Percentiles rank a stretch among this genome's conserved stretches.
phyloP scores from a whole-genome alignment of 1,139 yeast genomes.

The Schizosaccharomyces versatilis region DNA sequence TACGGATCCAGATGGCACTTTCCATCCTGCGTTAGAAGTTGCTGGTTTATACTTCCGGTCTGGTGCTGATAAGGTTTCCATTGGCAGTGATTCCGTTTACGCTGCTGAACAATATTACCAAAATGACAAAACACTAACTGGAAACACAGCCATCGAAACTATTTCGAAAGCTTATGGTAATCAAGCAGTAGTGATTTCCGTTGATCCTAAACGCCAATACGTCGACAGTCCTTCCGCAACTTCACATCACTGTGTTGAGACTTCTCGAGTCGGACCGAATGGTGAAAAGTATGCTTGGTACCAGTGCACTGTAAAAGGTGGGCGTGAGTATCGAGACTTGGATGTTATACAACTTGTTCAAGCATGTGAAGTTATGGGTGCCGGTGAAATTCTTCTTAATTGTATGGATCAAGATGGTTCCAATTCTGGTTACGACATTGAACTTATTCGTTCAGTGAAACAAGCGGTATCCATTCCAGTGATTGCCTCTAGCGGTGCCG shows the following conservation, averaged over 20 bases:
- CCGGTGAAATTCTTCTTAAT: conserved; percentile 78
- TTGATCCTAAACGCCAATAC: conserved; percentile 78
- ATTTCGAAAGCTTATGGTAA: conserved; percentile 79
- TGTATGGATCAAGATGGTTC: conserved; percentile 94
- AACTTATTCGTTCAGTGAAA: conserved; percentile 58
- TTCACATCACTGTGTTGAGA: conserved; percentile 32
- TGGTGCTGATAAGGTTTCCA: conserved; percentile 93
- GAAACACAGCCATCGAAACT: conserved; percentile 71
- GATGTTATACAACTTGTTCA: conserved; percentile 77
- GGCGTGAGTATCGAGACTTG: conserved; percentile 66
- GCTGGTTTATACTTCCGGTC: conserved; percentile 80
- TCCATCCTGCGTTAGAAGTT: conserved; percentile 65
- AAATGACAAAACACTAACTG: conserved; percentile 35
- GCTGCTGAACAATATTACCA: conserved; percentile 69
- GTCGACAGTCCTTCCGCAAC: conserved; percentile 39
- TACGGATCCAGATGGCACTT: conserved; percentile 56
- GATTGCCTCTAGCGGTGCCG: conserved; percentile 94
- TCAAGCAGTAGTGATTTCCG: conserved; percentile 92
- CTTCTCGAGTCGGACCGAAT: conserved; percentile 42
- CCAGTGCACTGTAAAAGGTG: conserved; percentile 90
- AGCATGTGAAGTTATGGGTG: conserved; percentile 87
- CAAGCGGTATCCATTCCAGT: conserved; percentile 64
- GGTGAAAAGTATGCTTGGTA: conserved; percentile 80
- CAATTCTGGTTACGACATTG: conserved; percentile 76
- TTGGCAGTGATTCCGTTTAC: conserved; percentile 86